A percentile compares a stretch with the other conserved stretches of the same genome.
phyloP scores from a whole-genome alignment of 768 basidiomycete species.

The Daedalea quercina region DNA sequence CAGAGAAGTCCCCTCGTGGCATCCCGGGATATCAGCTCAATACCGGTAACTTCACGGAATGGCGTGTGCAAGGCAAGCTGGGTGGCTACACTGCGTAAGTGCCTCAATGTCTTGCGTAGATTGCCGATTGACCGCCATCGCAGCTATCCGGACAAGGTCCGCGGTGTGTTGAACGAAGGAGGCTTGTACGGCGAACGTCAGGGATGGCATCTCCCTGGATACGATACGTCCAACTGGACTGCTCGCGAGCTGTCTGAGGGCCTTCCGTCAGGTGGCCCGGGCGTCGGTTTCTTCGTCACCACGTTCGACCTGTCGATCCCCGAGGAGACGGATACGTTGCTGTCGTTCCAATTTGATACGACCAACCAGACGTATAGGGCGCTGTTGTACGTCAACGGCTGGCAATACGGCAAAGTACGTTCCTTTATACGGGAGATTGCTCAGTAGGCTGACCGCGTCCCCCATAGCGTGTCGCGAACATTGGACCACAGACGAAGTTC shows the following conservation, averaged over 20 bases:
- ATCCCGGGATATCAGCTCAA: conserved; percentile 72
- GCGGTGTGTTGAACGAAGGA: conserved; percentile 41
- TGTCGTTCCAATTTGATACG: conserved; percentile 69
- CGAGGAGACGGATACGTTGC: conserved; percentile 51
- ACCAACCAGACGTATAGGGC: conserved; percentile 63
- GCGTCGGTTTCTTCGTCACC: conserved; percentile 79
- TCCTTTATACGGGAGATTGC: background rate
- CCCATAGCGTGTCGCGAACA: conserved; percentile 23
- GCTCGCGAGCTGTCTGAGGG: conserved; percentile 50
- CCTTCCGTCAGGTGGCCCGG: conserved; percentile 50
- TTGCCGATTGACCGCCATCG: background rate
- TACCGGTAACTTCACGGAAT: conserved; percentile 37
- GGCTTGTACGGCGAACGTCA: conserved; percentile 36
- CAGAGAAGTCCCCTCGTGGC: conserved; percentile 67
- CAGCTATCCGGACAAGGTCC: conserved; percentile 66
- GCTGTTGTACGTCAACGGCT: conserved; percentile 76
- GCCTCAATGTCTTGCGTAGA: background rate
- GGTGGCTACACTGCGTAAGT: conserved; percentile 35
- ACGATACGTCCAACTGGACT: conserved; percentile 55
- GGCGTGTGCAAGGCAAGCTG: conserved; percentile 41
- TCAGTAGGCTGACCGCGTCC: background rate
- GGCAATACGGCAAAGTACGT: conserved; percentile 82
- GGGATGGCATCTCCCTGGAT: conserved; percentile 51
- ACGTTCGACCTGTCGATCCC: conserved; percentile 62
- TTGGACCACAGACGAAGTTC: conserved; percentile 66